phyloP scores from a whole-genome alignment of 306 rosid genomes.

The Argentina anserina region DNA sequence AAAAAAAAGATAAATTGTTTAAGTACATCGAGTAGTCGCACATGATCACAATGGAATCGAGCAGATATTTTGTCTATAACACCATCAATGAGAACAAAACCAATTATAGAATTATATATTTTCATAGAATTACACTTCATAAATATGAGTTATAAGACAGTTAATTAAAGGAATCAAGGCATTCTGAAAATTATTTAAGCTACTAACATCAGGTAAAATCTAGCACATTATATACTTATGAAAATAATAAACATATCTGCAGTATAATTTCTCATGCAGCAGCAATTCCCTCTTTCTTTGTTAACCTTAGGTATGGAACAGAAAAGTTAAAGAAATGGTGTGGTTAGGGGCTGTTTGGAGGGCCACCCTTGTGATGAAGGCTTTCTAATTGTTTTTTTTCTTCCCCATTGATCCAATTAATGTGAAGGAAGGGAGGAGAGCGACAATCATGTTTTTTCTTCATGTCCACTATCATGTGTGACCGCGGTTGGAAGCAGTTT shows the following conservation, averaged over 20 bases:
- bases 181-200: neutral
- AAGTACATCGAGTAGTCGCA: neutral
- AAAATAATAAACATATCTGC: neutral
- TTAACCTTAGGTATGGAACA: neutral
- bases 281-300: neutral
- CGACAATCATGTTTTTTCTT: neutral
- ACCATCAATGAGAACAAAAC: neutral
- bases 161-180: neutral
- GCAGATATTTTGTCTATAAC: neutral
- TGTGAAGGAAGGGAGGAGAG: neutral
- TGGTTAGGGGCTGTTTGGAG: neutral
- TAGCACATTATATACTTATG: neutral
- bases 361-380: neutral
- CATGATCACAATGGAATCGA: neutral
- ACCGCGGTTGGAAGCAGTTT: neutral
- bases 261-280: neutral
- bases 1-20: neutral
- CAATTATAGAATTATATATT: neutral
- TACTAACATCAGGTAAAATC: neutral
- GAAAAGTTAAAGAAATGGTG: no score
- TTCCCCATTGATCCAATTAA: neutral
- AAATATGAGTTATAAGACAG: neutral
- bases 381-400: neutral
- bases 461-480: neutral
- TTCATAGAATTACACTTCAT: neutral